Conservation (phyloP, 192 early-diverging fungal species). For the Podila horticola region DNA sequence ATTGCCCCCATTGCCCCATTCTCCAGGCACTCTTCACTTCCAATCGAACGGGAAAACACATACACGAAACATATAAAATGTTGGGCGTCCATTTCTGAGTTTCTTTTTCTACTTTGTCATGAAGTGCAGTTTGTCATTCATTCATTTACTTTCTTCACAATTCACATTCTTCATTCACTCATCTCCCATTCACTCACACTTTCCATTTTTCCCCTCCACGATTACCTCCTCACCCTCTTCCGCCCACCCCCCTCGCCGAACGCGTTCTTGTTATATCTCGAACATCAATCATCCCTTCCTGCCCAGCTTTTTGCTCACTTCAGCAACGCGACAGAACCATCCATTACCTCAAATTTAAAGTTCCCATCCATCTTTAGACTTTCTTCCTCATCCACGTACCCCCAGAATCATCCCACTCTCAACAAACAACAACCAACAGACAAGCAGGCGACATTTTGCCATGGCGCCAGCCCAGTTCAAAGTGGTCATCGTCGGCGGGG, state of each 20-base stretch:
- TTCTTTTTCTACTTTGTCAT: not conserved
- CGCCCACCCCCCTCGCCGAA: not conserved
- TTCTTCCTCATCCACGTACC: not conserved
- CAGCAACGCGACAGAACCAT: too few relatives aligned
- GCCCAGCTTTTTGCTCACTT: too few relatives aligned
- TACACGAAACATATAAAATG: not conserved
- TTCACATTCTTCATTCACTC: not conserved
- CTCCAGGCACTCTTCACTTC: too few relatives aligned
- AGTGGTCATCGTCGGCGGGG: constrained; percentile 21
- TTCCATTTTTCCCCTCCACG: not conserved
- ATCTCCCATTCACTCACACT: not conserved
- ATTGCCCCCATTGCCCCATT: too few relatives aligned
- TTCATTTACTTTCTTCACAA: not conserved
- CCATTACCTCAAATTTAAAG: too few relatives aligned
- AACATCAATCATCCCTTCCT: not conserved
- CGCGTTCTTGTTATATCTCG: not conserved
- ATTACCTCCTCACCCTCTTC: not conserved
- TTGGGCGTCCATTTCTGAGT: not conserved
- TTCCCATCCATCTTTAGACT: constrained; percentile 1
- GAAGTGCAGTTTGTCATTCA: not conserved
- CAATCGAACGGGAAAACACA: too few relatives aligned
- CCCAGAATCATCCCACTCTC: not conserved
- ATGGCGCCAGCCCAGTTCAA: constrained; percentile 2
- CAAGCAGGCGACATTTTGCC: not conserved
- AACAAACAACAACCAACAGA: not conserved